Conservation (phyloP, 495 filamentous ascomycete species). For the Penicillium pancosmium region DNA sequence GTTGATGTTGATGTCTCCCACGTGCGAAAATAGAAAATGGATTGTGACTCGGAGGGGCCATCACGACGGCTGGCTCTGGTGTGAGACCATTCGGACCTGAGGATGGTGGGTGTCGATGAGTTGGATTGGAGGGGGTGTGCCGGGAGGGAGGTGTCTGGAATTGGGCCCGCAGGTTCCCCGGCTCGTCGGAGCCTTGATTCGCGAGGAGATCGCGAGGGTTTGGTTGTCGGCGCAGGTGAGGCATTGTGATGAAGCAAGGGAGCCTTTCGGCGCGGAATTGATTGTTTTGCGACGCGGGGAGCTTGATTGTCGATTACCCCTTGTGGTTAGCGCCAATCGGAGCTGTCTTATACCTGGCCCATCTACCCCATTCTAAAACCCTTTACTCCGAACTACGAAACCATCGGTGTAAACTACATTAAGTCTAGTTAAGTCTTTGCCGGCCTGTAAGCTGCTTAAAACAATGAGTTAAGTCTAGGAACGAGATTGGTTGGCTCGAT, state of each 20-base stretch:
- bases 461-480: no score
- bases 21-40: constrained; percentile 41
- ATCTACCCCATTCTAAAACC: not conserved
- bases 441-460: no score
- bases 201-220: constrained; percentile 18
- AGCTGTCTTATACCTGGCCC: not conserved
- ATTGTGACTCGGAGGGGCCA: constrained; percentile 28
- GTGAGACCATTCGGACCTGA: constrained; percentile 29
- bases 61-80: constrained; percentile 23
- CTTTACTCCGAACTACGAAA: not conserved
- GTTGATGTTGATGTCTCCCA: constrained; percentile 20
- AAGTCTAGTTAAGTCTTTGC: no score
- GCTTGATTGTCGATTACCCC: constrained; percentile 15
- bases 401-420: no score
- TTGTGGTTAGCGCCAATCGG: constrained; percentile 15
- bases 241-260: constrained; percentile 21
- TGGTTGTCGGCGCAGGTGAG: constrained; percentile 30
- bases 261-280: not conserved
- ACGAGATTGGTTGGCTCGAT: no score
- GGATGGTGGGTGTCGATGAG: constrained; percentile 37
- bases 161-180: constrained; percentile 28
- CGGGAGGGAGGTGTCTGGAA: constrained; percentile 44
- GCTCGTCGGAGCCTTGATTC: constrained; percentile 14
- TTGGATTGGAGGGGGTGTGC: constrained; percentile 34
- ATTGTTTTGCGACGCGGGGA: constrained; percentile 23